These are phyloP conservation scores for Colletotrichum euphorbiae DNA, from an alignment of 2,329 filamentous ascomycete species.

Conservation along the genomic window DNA sequence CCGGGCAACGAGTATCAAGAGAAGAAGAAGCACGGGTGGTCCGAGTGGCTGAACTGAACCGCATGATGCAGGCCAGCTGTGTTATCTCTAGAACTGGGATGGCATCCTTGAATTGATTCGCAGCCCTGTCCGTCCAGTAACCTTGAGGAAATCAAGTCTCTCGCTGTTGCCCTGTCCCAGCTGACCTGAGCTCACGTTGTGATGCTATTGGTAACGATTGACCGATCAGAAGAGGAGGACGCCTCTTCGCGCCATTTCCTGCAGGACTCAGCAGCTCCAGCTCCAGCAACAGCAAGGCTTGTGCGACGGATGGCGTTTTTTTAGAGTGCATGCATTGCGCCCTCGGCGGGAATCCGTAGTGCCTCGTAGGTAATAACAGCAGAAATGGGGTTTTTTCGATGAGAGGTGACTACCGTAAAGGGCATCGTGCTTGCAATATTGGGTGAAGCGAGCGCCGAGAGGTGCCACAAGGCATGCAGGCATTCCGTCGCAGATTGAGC, in stretches of 20 bases:
- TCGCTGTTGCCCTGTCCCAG: neutral
- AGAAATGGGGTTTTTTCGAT: constrained; percentile 14
- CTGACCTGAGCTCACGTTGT: constrained; percentile 3
- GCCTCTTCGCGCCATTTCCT: constrained; percentile 22
- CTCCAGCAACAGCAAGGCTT: no score
- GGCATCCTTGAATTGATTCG: neutral
- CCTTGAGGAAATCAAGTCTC: neutral
- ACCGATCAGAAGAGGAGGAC: constrained; percentile 2
- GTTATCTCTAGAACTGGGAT: neutral
- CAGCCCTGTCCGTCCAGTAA: constrained; percentile 20
- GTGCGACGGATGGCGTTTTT: constrained; percentile 24
- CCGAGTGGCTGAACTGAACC: constrained; percentile 24
- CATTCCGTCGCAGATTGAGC: constrained; percentile 20
- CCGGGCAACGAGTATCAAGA: constrained; percentile 22
- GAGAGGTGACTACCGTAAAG: constrained; percentile 24
- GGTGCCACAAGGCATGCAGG: constrained; percentile 21
- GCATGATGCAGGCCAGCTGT: constrained; percentile 13
- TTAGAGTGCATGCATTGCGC: constrained; percentile 4
- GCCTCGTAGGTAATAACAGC: neutral
- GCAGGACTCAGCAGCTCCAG: constrained; percentile 22
- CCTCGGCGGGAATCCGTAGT: neutral
- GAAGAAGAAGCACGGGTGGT: constrained; percentile 16
- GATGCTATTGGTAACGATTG: neutral
- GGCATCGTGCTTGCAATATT: constrained; percentile 27
- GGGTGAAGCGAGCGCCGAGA: neutral